Percentiles rank a stretch among this genome's conserved stretches.
Evolutionary conservation across 176 grass and related monocot species (phyloP).

Genomic region (Bromus sterilis): DNA sequence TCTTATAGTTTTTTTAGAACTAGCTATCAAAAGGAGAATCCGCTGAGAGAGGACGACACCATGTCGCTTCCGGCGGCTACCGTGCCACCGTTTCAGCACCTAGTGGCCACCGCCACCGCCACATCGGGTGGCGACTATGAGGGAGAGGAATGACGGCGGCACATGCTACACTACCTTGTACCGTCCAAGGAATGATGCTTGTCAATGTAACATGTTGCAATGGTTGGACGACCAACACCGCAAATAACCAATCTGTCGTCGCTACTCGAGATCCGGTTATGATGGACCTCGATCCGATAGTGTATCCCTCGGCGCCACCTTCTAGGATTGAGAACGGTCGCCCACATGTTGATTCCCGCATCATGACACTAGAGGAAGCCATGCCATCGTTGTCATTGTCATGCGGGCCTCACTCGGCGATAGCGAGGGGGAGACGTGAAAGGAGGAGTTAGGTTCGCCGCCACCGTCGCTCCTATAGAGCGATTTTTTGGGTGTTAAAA

Average conservation of each 20-base stretch:
- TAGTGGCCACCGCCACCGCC: neutral
- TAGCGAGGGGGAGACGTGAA: neutral
- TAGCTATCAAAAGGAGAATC: too few relatives aligned
- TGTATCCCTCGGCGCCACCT: neutral
- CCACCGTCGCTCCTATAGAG: neutral
- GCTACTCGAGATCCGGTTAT: neutral
- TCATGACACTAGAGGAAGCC: neutral
- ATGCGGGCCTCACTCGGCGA: neutral
- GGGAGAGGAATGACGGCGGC: too few relatives aligned
- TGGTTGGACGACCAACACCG: neutral
- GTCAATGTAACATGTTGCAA: neutral
- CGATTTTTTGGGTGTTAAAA: neutral
- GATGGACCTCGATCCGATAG: neutral
- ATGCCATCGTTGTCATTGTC: neutral
- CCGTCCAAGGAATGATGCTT: neutral
- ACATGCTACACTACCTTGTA: neutral
- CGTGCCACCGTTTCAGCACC: neutral
- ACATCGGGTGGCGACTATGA: fast-evolving
- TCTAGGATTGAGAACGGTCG: neutral
- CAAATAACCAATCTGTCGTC: too few relatives aligned
- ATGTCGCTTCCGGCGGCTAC: neutral
- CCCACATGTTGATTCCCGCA: neutral
- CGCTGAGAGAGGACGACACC: neutral
- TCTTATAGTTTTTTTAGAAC: neutral
- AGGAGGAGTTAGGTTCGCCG: neutral